Conservation (phyloP, 352 stramenopile species). For the Pythium scleroteichum region DNA sequence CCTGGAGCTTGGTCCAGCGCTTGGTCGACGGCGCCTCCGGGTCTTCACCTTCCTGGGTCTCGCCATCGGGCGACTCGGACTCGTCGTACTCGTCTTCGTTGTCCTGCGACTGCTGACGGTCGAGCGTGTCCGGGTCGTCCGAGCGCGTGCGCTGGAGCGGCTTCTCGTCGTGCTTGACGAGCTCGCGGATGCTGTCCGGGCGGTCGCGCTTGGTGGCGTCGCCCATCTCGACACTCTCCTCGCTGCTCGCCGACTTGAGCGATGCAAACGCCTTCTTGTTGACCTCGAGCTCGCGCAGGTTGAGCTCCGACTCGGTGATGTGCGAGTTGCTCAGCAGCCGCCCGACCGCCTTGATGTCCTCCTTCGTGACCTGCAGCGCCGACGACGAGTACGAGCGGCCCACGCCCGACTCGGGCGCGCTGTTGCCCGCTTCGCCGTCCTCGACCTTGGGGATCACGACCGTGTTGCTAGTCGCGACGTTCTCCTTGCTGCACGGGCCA, state of each 20-base stretch:
- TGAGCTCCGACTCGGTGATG: conserved; percentile 79
- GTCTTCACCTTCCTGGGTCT: conserved; percentile 42
- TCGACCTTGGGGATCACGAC: background rate
- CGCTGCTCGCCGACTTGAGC: conserved; percentile 32
- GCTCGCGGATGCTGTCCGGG: conserved; percentile 59
- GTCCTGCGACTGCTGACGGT: conserved; percentile 36
- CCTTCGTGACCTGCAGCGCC: conserved; percentile 71
- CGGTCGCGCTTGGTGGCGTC: conserved; percentile 66
- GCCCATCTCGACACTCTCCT: conserved; percentile 33
- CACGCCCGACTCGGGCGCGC: conserved; percentile 33
- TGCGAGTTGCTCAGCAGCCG: conserved; percentile 71
- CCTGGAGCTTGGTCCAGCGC: conserved; percentile 88
- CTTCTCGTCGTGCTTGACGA: conserved; percentile 65
- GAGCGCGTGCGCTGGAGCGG: conserved; percentile 60
- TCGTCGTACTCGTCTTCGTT: conserved; percentile 34
- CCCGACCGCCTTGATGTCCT: conserved; percentile 77
- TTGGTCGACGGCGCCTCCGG: conserved; percentile 79
- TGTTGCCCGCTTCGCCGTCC: conserved; percentile 31
- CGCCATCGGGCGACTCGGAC: conserved; percentile 20
- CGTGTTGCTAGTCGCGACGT: conserved; percentile 27
- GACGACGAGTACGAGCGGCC: conserved; percentile 68
- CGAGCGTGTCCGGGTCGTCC: conserved; percentile 29
- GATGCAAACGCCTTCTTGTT: conserved; percentile 61
- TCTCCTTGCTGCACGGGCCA: conserved; percentile 43
- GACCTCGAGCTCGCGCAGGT: conserved; percentile 76